phyloP scores from a whole-genome alignment of 192 early-diverging fungal genomes.

The Rhizophagus sp. region DNA sequence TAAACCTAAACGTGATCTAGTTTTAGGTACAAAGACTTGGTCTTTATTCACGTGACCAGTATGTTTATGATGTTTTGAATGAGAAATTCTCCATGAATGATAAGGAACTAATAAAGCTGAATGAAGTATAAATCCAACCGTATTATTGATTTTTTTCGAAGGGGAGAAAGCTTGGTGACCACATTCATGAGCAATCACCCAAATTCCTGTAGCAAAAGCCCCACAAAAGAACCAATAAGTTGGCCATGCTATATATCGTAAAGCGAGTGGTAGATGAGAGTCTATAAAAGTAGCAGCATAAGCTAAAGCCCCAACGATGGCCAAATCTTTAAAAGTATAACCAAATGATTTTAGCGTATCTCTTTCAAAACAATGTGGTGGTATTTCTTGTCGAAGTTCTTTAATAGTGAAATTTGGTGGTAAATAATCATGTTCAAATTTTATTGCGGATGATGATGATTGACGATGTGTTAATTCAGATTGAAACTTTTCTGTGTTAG shows the following conservation, averaged over 20 bases:
- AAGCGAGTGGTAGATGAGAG: conserved; percentile 41
- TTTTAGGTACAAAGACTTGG: conserved; percentile 92
- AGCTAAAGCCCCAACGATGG: conserved; percentile 61
- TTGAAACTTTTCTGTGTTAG: background rate
- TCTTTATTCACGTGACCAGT: conserved; percentile 89
- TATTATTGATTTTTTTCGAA: conserved; percentile 81
- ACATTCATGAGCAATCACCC: conserved; percentile 92
- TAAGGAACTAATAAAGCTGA: conserved; percentile 88
- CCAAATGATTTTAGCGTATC: conserved; percentile 75
- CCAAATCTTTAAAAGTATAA: conserved; percentile 80
- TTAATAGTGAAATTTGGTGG: conserved; percentile 84
- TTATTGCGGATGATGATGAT: background rate
- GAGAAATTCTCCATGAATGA: conserved; percentile 90
- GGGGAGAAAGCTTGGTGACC: conserved; percentile 92
- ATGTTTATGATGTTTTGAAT: conserved; percentile 92
- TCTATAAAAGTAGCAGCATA: conserved; percentile 74
- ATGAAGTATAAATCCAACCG: conserved; percentile 89
- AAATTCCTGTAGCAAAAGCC: conserved; percentile 82
- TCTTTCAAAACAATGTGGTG: conserved; percentile 92
- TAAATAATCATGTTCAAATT: conserved; percentile 49
- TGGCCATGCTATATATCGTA: conserved; percentile 69
- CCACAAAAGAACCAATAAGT: conserved; percentile 85
- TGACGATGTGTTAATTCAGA: background rate
- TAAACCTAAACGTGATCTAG: conserved; percentile 60
- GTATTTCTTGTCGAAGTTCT: conserved; percentile 86